Conservation (phyloP, 2,329 filamentous ascomycete genomes). For the Ilyonectria robusta region DNA sequence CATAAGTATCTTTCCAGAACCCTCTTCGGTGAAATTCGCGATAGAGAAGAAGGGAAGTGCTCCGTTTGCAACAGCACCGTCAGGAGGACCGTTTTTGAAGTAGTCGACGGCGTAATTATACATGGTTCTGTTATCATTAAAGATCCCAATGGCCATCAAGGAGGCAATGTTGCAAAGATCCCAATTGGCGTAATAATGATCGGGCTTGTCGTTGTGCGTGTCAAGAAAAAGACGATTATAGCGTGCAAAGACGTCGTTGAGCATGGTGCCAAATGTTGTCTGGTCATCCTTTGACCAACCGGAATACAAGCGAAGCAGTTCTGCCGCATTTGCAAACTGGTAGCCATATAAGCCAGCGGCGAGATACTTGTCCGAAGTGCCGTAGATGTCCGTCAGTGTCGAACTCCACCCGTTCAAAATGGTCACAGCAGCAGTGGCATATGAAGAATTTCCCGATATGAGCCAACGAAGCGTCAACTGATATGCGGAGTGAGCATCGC, state of each 20-base stretch:
- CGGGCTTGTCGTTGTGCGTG: conserved; percentile 19
- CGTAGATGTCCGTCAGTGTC: conserved; percentile 52
- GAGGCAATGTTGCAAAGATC: conserved; percentile 59
- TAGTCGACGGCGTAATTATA: conserved; percentile 57
- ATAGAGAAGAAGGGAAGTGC: conserved; percentile 47
- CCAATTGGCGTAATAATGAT: conserved; percentile 20
- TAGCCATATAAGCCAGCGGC: conserved; percentile 60
- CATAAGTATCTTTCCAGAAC: conserved; percentile 47
- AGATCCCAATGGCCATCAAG: conserved; percentile 58
- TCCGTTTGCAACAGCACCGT: conserved; percentile 53
- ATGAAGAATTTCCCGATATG: conserved; percentile 53
- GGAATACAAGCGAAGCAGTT: conserved; percentile 54
- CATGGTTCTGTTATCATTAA: conserved; percentile 59
- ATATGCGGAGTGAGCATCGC: conserved; percentile 22
- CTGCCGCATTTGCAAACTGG: conserved; percentile 61
- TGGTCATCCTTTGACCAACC: conserved; percentile 47
- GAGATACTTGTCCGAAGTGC: conserved; percentile 49
- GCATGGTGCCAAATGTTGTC: conserved; percentile 21
- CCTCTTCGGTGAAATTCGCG: conserved; percentile 45
- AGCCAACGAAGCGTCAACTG: conserved; percentile 53
- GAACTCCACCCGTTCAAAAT: conserved; percentile 57
- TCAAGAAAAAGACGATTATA: conserved; percentile 15
- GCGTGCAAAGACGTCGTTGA: conserved; percentile 11
- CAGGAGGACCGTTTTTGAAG: conserved; percentile 56
- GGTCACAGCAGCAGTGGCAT: conserved; percentile 54